Evolutionary conservation across 495 filamentous ascomycete species (phyloP).

Genomic region (Aspergillus ellipticus): DNA sequence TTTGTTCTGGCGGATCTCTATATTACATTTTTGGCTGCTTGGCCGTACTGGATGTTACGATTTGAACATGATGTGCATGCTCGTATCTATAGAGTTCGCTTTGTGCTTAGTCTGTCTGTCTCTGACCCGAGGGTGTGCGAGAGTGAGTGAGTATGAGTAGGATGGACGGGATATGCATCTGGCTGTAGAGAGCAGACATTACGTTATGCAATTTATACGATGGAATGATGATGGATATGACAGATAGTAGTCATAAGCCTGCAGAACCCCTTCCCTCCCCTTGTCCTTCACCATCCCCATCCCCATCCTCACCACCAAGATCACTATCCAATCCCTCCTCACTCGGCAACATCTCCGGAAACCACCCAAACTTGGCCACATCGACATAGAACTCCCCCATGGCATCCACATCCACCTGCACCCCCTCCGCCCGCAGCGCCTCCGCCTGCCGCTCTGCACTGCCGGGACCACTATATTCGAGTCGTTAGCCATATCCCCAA

Average conservation of each 20-base stretch:
- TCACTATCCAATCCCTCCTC: slow-evolving; percentile 18
- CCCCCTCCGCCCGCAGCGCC: slow-evolving; percentile 63
- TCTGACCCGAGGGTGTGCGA: too few relatives aligned
- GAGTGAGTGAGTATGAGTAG: too few relatives aligned
- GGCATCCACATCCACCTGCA: slow-evolving; percentile 58
- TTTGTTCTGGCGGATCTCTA: slow-evolving; percentile 9
- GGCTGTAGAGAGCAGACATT: too few relatives aligned
- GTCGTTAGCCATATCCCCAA: not conserved
- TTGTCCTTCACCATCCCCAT: not conserved
- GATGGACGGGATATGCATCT: too few relatives aligned
- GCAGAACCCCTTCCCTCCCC: too few relatives aligned
- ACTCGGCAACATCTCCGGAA: slow-evolving; percentile 51
- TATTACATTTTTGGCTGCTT: slow-evolving; percentile 10
- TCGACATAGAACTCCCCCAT: slow-evolving; percentile 70
- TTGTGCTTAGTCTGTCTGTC: too few relatives aligned
- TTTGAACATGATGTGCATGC: slow-evolving; percentile 16
- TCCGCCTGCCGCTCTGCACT: slow-evolving; percentile 67
- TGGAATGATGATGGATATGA: too few relatives aligned
- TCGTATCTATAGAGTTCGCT: not conserved
- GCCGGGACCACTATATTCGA: slow-evolving; percentile 68
- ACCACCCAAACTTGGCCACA: slow-evolving; percentile 70
- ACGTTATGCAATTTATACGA: too few relatives aligned
- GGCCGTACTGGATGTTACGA: slow-evolving; percentile 20
- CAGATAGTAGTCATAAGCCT: too few relatives aligned
- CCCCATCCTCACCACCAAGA: not conserved